Percentiles rank a stretch among this genome's conserved stretches.
Evolutionary conservation across 2,329 filamentous ascomycete genomes (phyloP).

Genomic region (Ascochyta viciae-villosae): DNA sequence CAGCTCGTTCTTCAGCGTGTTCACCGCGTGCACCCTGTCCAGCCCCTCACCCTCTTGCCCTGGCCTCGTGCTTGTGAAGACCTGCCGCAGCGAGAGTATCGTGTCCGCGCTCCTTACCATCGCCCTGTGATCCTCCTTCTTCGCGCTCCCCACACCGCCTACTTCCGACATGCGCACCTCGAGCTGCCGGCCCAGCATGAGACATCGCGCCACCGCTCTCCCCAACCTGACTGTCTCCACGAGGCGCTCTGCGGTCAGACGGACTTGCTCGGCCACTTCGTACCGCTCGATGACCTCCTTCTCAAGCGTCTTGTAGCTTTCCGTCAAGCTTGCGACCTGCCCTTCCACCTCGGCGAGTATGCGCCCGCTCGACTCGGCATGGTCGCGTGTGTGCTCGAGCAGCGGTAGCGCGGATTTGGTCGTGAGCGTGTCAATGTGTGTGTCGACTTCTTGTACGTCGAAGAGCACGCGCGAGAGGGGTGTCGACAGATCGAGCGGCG

Average conservation of each 20-base stretch:
- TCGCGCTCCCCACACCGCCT: slow-evolving; percentile 55
- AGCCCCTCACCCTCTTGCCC: slow-evolving; percentile 80
- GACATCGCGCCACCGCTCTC: slow-evolving; percentile 76
- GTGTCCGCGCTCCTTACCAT: slow-evolving; percentile 85
- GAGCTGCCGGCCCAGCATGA: slow-evolving; percentile 83
- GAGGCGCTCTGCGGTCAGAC: slow-evolving; percentile 76
- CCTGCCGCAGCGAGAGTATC: slow-evolving; percentile 75
- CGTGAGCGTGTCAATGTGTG: slow-evolving; percentile 88
- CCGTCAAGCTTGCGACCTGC: slow-evolving; percentile 80
- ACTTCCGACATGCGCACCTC: slow-evolving; percentile 84
- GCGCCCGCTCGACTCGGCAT: slow-evolving; percentile 73
- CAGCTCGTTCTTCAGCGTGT: slow-evolving; percentile 72
- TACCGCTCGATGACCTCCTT: slow-evolving; percentile 86
- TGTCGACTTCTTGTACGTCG: slow-evolving; percentile 96
- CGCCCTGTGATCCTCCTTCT: slow-evolving; percentile 75
- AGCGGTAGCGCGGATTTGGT: slow-evolving; percentile 83
- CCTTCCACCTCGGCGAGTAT: slow-evolving; percentile 79
- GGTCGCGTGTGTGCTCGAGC: slow-evolving; percentile 76
- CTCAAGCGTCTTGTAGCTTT: slow-evolving; percentile 85
- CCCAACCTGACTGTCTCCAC: slow-evolving; percentile 82
- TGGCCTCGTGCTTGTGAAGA: slow-evolving; percentile 70
- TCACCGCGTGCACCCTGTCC: slow-evolving; percentile 75
- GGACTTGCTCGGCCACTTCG: slow-evolving; percentile 83
- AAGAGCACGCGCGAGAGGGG: slow-evolving; percentile 93
- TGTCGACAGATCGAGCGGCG: slow-evolving; percentile 89